Conservation (phyloP, 192 early-diverging fungal species). For the Coemansia sp. region DNA sequence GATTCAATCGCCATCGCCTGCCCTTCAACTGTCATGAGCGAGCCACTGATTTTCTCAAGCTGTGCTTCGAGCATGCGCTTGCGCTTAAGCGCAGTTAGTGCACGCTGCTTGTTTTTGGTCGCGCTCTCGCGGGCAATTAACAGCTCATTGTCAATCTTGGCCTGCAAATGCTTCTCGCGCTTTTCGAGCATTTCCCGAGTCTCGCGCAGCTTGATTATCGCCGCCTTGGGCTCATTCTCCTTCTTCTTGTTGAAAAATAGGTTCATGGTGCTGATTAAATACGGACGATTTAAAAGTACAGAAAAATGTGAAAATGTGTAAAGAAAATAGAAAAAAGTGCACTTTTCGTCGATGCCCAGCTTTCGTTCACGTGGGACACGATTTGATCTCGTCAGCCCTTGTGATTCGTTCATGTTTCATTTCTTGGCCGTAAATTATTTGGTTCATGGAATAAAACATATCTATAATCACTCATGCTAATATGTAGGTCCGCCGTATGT, state of each 20-base stretch:
- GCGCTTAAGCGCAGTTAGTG: conserved; percentile 91
- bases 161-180: conserved; percentile 80
- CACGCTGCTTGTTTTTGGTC: conserved; percentile 83
- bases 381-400: no score
- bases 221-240: conserved; percentile 80
- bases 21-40: conserved; percentile 87
- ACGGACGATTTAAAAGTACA: conserved; percentile 4
- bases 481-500: conserved; percentile 23
- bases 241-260: conserved; percentile 67
- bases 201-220: conserved; percentile 89
- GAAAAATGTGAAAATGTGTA: no score
- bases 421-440: neutral
- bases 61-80: conserved; percentile 84
- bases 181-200: conserved; percentile 94
- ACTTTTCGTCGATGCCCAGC: neutral
- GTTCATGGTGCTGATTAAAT: conserved; percentile 56
- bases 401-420: no score
- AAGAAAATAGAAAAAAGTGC: conserved; percentile 1
- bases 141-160: conserved; percentile 82
- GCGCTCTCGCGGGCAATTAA: conserved; percentile 85
- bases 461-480: neutral
- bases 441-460: neutral
- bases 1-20: conserved; percentile 95
- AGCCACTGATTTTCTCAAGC: conserved; percentile 83
- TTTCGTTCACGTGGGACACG: no score